Evolutionary conservation across 495 filamentous ascomycete species (phyloP), one percentile per base, ranked within the genome.

Genomic region (Penicillium pulvis): DNA sequence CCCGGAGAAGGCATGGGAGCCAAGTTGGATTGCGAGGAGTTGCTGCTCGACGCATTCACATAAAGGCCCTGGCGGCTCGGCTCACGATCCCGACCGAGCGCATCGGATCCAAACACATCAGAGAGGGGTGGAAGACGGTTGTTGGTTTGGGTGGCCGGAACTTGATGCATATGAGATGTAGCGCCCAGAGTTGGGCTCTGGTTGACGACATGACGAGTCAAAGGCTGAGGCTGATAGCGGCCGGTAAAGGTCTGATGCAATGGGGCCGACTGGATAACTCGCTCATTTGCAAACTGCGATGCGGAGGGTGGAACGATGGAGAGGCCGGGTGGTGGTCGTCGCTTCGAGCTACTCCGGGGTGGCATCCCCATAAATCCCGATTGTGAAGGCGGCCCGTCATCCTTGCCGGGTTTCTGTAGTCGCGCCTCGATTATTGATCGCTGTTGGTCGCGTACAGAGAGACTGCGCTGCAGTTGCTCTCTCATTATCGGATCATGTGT

Each of bases 221-320:
- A 76, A 1, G 90, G 90, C 62, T 91, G 89, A 14, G 90, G 85
- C 63, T 92, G 86, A 63, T 93, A 88, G 57, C 90, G 83, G 45
- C 94, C 93, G 14, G 94, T 97, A 71, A 98, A 98, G 14, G 90
- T 93, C 71, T 96, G 92, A 66, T 96, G 84, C n/a, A 98, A 79
- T 14, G 94, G 94, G 3, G 94, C 94, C 6, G 94, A 98, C 75
- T 98, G 94, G 55, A 98, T 93, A 30, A 98, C 92, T 55, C 94
- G 83, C 75, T 98, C 94, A 67, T 94, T 88, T 51, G 94, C 93
- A 65, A 98, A 98, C 47, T 95, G 91, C 55, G 93, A 85, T 60
- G 95, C 92, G n/a, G 93, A 91, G 0, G 94, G 94, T 16, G 94
- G 91, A n/a, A 93, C 89, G 59, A 98, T 98, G 53, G 92, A 94